phyloP scores from a whole-genome alignment of 768 basidiomycete genomes.

The Neoboletus magnificus region DNA sequence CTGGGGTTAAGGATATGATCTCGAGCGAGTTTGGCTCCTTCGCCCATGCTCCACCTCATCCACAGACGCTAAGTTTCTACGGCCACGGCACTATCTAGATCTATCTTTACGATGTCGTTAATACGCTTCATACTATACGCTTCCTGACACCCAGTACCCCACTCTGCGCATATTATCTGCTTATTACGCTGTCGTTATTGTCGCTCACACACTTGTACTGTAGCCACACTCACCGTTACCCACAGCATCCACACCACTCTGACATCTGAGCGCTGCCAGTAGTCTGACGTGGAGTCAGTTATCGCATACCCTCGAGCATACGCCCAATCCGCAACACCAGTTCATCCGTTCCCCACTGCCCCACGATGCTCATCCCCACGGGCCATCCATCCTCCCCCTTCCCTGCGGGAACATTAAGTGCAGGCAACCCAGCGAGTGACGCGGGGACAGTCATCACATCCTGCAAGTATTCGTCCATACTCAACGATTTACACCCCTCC shows the following conservation, averaged over 20 bases:
- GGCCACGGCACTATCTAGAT: slow-evolving; percentile 10
- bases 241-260: slow-evolving; percentile 24
- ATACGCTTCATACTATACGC: slow-evolving; percentile 4
- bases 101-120: slow-evolving; percentile 11
- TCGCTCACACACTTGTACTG: slow-evolving; percentile 14
- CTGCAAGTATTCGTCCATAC: slow-evolving; percentile 72
- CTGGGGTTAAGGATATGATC: slow-evolving; percentile 37
- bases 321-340: slow-evolving; percentile 55
- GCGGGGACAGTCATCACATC: slow-evolving; percentile 92
- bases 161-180: slow-evolving; percentile 10
- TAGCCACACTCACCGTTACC: slow-evolving; percentile 25
- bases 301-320: slow-evolving; percentile 35
- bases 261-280: neutral
- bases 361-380: slow-evolving; percentile 77
- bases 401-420: slow-evolving; percentile 66
- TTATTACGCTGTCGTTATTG: slow-evolving; percentile 16
- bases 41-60: neutral
- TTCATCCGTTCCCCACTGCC: slow-evolving; percentile 82
- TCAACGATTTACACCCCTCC: slow-evolving; percentile 7
- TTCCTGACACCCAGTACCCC: slow-evolving; percentile 3
- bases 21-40: no score
- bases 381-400: slow-evolving; percentile 65
- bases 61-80: neutral
- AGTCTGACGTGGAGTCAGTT: neutral
- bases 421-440: slow-evolving; percentile 85